Evolutionary conservation across 768 basidiomycete species (phyloP), one percentile per base, ranked within the genome.

Genomic region (Solioccasus polychromus): DNA sequence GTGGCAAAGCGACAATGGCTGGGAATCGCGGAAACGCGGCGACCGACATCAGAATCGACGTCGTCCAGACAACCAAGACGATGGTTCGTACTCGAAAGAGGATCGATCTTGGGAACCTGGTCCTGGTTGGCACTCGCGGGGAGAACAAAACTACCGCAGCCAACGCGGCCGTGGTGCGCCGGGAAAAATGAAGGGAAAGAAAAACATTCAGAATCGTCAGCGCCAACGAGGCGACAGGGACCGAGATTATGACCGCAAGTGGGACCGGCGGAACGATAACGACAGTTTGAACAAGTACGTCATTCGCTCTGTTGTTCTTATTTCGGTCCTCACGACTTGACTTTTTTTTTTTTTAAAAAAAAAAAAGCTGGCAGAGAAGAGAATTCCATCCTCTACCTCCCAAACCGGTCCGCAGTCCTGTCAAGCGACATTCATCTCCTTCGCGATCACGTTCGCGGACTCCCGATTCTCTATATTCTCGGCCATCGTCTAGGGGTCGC

Each of bases 71-170:
- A 51, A 36, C 4, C 61, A 57, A 53, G 60, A 61, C 11, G 62
- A 62, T 2, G 50, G 45, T 11, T 32, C 55, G 20, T 18, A 26
- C 25, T 28, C 46, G 2, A 65, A 58, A 36, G 76, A 77, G 59
- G 79, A 83, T 41, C 77, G 85, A 39, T 68, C 79, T 46, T 88
- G 85, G 85, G 83, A 85, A 53, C 85, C 85, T 46, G 82, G 82
- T 29, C 76, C 82, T 20, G 73, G 76, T 5, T 88, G 85, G 85
- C 76, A 82, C 48, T 61, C 76, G 40, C 72, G 60, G 29, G 54
- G 73, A 29, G 67, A 64, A 20, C 69, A 68, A 18, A 52, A 58
- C 23, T 65, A 78, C 43, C 72, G 74, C 39, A 61, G 49, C 46
- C 65, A 65, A 20, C 64, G 63, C 19, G 53, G 56, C 29, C 70